Conservation (phyloP, 371 early-diverging fungal species). For the Mucor mucedo region DNA sequence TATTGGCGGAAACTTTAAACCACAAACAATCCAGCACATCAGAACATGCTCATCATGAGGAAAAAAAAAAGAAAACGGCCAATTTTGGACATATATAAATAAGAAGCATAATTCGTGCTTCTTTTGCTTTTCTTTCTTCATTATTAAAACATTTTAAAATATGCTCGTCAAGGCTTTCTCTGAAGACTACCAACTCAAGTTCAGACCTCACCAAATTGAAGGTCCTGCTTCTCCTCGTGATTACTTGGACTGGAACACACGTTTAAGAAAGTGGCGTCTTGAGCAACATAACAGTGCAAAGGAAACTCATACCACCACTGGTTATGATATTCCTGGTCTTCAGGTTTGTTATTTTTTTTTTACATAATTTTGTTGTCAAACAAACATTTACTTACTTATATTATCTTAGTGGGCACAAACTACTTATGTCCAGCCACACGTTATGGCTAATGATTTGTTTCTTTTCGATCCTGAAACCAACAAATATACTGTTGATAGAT, state of each 20-base stretch:
- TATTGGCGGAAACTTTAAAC: slow-evolving; percentile 1
- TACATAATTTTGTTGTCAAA: not conserved
- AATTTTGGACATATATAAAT: not conserved
- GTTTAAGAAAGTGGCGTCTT: slow-evolving; percentile 29
- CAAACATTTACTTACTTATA: not conserved
- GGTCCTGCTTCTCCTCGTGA: slow-evolving; percentile 38
- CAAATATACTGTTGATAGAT: slow-evolving; percentile 32
- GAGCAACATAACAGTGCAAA: slow-evolving; percentile 23
- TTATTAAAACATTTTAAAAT: not conserved
- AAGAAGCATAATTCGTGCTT: not conserved
- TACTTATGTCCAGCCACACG: slow-evolving; percentile 37
- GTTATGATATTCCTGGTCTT: slow-evolving; percentile 26
- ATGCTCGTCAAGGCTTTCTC: slow-evolving; percentile 39
- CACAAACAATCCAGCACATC: not conserved
- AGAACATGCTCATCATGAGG: not conserved
- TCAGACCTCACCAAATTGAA: slow-evolving; percentile 29
- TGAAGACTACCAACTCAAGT: slow-evolving; percentile 34
- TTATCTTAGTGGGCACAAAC: slow-evolving; percentile 26
- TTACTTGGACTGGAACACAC: slow-evolving; percentile 29
- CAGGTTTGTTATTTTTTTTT: slow-evolving; percentile 10
- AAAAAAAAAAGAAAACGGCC: not conserved
- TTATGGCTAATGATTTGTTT: slow-evolving; percentile 34
- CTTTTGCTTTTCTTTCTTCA: not conserved
- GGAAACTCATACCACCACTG: slow-evolving; percentile 11
- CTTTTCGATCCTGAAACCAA: slow-evolving; percentile 31